Percentiles rank a stretch among this genome's conserved stretches.
Evolutionary conservation across 2,329 filamentous ascomycete genomes (phyloP).

Genomic region (Chrysoporthe puriensis): DNA sequence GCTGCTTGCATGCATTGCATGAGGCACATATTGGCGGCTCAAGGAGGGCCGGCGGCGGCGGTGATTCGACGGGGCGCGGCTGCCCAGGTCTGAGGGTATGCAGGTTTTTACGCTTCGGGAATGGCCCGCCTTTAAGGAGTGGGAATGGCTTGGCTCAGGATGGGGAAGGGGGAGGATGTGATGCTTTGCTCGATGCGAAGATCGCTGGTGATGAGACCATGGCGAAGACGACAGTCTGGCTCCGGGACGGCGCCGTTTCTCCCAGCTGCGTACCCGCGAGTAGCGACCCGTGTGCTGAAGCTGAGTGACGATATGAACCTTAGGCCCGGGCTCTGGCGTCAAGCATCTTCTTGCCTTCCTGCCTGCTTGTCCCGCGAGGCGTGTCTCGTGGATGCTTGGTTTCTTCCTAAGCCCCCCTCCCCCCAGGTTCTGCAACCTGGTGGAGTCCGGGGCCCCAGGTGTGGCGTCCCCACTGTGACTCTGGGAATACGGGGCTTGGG

Average conservation of each 20-base stretch:
- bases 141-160: neutral
- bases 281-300: neutral
- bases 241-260: neutral
- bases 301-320: neutral
- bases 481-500: neutral
- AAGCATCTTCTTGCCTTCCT: neutral
- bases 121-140: neutral
- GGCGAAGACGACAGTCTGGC: neutral
- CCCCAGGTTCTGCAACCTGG: neutral
- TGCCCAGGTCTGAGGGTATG: neutral
- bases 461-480: neutral
- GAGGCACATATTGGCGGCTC: neutral
- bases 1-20: neutral
- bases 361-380: neutral
- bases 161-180: neutral
- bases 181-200: neutral
- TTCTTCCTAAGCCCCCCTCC: neutral
- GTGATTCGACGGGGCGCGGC: neutral
- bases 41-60: neutral
- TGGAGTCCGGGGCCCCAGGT: conserved; percentile 10
- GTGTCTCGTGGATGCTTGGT: neutral
- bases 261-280: neutral
- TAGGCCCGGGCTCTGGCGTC: no score
- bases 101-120: neutral
- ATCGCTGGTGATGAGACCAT: neutral